phyloP scores from a whole-genome alignment of 2,329 filamentous ascomycete genomes.

The Bipolaris cookei region DNA sequence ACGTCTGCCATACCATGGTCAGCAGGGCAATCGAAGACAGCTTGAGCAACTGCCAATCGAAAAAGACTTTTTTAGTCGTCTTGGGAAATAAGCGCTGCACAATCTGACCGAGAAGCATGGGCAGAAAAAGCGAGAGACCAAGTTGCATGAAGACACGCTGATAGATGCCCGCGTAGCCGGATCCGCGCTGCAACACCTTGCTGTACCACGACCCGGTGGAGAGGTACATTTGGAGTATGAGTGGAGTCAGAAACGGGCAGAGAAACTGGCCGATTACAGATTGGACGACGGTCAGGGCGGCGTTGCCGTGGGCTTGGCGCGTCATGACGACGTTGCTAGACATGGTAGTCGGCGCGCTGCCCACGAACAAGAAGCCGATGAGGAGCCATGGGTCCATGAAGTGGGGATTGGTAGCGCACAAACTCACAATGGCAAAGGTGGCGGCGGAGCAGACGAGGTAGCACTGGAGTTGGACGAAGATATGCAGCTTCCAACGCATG shows the following conservation, averaged over 20 bases:
- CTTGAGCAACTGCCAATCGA: slow-evolving; percentile 55
- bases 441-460: slow-evolving; percentile 70
- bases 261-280: slow-evolving; percentile 73
- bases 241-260: slow-evolving; percentile 71
- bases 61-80: slow-evolving; percentile 61
- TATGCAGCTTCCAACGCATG: slow-evolving; percentile 70
- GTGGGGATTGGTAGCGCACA: slow-evolving; percentile 55
- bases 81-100: slow-evolving; percentile 63
- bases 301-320: slow-evolving; percentile 68
- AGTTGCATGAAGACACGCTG: slow-evolving; percentile 71
- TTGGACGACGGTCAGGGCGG: slow-evolving; percentile 60
- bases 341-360: slow-evolving; percentile 75
- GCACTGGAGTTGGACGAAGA: slow-evolving; percentile 70
- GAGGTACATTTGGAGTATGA: slow-evolving; percentile 67
- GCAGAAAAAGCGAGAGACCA: slow-evolving; percentile 69
- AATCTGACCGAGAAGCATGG: slow-evolving; percentile 67
- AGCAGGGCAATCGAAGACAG: slow-evolving; percentile 54
- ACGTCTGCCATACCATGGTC: slow-evolving; percentile 68
- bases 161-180: slow-evolving; percentile 67
- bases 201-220: slow-evolving; percentile 61
- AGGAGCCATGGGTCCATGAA: slow-evolving; percentile 69
- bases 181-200: slow-evolving; percentile 59
- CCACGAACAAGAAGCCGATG: slow-evolving; percentile 70
- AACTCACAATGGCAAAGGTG: slow-evolving; percentile 63
- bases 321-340: slow-evolving; percentile 79